Evolutionary conservation across 108 stramenopile species (phyloP), one percentile per base, ranked within the genome.

Genomic region (Nitzschia palea): DNA sequence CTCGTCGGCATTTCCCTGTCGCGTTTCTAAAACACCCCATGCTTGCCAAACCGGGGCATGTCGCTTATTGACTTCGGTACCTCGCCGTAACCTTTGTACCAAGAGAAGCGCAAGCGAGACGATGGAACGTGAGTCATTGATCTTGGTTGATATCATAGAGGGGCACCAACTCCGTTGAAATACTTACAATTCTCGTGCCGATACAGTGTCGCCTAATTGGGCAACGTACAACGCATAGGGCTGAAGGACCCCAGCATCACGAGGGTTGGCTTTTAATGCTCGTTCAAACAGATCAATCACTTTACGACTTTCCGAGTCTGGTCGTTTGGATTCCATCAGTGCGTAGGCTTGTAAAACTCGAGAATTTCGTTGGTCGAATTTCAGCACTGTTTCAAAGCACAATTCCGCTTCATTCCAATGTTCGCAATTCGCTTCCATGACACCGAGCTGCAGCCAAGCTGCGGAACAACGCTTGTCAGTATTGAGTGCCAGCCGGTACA

Each of bases 41-140:
- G 94, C 94, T 67, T 91, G 94, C 94, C 94, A 95, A 6, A 77
- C 86, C 3, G 94, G 80, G 14, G 94, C 86, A 69, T 95, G 94
- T 28, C 89, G 79, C 67, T 90, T 90, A 65, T 91, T 77, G 4
- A 86, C 87, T 58, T 87, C 78, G 1, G 90, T 89, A 37, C 84
- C 94, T 34, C 79, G 79, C 28, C 62, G 65, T 0, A 95, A 72
- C 33, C 82, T 79, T 51, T 12, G n/a, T 25, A 31, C 29, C 45
- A 25, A 8, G 44, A 58, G 56, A 33, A 45, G 10, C 22, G 44
- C 27, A 47, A 9, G 23, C 29, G 17, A 31, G 8, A 27, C 23
- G 48, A 63, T n/a, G 33, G 47, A 18, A 26, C 8, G 17, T 27
- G 25, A 58, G 56, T 58, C 26, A 62, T 20, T n/a, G 63, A 26